phyloP scores from a whole-genome alignment of 768 basidiomycete species.

The Rhodotorula graminis region DNA sequence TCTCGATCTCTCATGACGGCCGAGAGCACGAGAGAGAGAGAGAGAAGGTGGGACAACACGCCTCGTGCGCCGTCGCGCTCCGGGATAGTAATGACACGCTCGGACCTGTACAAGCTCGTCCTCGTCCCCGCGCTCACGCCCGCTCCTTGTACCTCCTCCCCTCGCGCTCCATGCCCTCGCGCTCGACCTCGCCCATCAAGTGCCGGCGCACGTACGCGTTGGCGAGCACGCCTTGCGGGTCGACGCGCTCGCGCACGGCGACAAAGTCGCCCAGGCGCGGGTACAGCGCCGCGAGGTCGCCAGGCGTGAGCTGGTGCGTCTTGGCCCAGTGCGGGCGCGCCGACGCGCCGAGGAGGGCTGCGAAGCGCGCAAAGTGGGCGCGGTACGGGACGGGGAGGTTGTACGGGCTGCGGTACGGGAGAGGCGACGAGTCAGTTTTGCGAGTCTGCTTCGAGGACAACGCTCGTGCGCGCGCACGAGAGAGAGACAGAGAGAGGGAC shows the following conservation, averaged over 20 bases:
- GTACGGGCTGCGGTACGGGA: constrained; percentile 61
- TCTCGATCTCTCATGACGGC: no score
- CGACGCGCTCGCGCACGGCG: constrained; percentile 61
- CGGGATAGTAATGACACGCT: no score
- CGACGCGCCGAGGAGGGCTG: constrained; percentile 63
- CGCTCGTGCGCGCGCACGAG: no score
- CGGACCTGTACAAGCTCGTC: no score
- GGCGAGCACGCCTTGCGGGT: constrained; percentile 61
- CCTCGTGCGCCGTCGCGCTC: no score
- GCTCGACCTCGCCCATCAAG: constrained; percentile 50
- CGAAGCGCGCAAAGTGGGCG: constrained; percentile 68
- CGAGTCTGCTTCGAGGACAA: neutral
- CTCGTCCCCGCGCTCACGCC: neutral
- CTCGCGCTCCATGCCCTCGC: neutral
- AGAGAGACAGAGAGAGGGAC: constrained; percentile 43
- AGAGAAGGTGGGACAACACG: no score
- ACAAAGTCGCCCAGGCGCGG: constrained; percentile 76
- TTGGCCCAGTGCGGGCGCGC: constrained; percentile 98
- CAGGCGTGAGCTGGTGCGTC: constrained; percentile 67
- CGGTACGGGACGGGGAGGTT: constrained; percentile 71
- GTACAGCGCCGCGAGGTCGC: constrained; percentile 63
- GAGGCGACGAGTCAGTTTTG: neutral
- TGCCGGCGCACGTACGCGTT: constrained; percentile 88
- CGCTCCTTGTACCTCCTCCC: constrained; percentile 22
- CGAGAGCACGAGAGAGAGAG: no score